phyloP scores from a whole-genome alignment of 1,139 yeast genomes.

The Kurtzmaniella quercitrusa region DNA sequence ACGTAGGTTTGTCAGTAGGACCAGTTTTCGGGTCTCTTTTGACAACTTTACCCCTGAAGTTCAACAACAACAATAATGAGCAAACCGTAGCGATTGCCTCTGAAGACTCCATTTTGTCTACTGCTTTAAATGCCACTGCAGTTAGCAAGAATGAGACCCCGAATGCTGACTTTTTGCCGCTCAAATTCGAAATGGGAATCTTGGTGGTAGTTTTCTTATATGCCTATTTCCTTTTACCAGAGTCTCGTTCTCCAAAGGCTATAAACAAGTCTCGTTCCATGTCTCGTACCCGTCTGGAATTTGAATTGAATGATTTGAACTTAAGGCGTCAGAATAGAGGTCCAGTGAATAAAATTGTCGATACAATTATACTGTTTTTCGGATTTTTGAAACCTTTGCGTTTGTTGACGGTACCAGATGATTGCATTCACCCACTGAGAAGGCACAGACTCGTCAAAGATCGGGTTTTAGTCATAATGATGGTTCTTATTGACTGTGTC shows the following conservation, averaged over 20 bases:
- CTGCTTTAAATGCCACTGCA: neutral
- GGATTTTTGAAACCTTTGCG: constrained; percentile 47
- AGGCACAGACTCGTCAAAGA: constrained; percentile 12
- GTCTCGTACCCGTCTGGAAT: constrained; percentile 3
- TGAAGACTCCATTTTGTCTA: neutral
- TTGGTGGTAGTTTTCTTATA: constrained; percentile 25
- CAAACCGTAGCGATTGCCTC: constrained; percentile 5
- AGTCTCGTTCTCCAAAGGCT: constrained; percentile 49
- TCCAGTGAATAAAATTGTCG: neutral
- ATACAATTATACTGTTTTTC: constrained; percentile 3
- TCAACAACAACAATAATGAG: neutral
- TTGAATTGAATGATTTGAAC: constrained; percentile 1
- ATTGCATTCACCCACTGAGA: constrained; percentile 20
- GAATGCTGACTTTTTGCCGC: constrained; percentile 23
- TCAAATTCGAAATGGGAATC: constrained; percentile 24
- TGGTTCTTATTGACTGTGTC: constrained; percentile 47
- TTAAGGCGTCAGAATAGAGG: neutral
- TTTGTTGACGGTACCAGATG: constrained; percentile 32
- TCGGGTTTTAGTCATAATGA: constrained; percentile 34
- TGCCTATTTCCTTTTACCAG: constrained; percentile 44
- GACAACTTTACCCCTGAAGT: constrained; percentile 16
- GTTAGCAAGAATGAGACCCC: constrained; percentile 8
- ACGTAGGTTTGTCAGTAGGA: constrained; percentile 59
- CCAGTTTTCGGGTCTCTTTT: constrained; percentile 53
- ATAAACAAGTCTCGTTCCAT: constrained; percentile 44